A percentile compares a stretch with the other conserved stretches of the same genome.
Conservation (phyloP, 2,329 filamentous ascomycete genomes). For the Alternaria brassicicola region DNA sequence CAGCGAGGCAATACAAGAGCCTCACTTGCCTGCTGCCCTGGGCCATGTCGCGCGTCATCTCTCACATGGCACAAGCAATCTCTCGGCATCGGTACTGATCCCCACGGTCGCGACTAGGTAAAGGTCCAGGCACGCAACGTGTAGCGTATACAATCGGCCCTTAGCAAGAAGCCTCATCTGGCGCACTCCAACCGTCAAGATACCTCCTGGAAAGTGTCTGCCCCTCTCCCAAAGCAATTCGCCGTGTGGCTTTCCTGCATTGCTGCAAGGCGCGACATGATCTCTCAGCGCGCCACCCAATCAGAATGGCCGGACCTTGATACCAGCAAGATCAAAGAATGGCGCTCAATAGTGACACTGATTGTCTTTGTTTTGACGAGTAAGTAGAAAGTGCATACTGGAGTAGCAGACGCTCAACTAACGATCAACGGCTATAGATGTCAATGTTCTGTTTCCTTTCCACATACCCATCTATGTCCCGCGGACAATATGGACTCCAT, state of each 20-base stretch:
- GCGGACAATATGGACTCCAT: conserved; percentile 53
- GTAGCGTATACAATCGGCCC: conserved; percentile 7
- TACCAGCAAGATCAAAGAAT: conserved; percentile 64
- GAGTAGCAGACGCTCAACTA: background rate
- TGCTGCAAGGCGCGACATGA: conserved; percentile 5
- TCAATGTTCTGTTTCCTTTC: conserved; percentile 73
- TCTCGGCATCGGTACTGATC: background rate
- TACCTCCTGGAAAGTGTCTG: background rate
- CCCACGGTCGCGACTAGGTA: background rate
- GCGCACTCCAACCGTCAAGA: background rate
- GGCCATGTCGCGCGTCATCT: conserved; percentile 7
- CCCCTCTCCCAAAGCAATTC: background rate
- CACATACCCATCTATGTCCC: conserved; percentile 68
- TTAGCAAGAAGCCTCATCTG: conserved; percentile 3
- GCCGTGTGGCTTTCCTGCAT: background rate
- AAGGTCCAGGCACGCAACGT: conserved; percentile 1
- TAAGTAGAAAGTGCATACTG: conserved; percentile 53
- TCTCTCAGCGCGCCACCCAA: conserved; percentile 10
- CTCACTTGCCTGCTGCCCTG: conserved; percentile 14
- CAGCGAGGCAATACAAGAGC: conserved; percentile 16
- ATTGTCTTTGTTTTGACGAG: conserved; percentile 73
- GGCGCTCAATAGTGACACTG: conserved; percentile 73
- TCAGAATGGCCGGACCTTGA: conserved; percentile 44
- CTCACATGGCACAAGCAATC: background rate
- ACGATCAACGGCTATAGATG: conserved; percentile 56